Base-by-base conservation (phyloP, 768 basidiomycete genomes). In the Mycena belliarum region DNA sequence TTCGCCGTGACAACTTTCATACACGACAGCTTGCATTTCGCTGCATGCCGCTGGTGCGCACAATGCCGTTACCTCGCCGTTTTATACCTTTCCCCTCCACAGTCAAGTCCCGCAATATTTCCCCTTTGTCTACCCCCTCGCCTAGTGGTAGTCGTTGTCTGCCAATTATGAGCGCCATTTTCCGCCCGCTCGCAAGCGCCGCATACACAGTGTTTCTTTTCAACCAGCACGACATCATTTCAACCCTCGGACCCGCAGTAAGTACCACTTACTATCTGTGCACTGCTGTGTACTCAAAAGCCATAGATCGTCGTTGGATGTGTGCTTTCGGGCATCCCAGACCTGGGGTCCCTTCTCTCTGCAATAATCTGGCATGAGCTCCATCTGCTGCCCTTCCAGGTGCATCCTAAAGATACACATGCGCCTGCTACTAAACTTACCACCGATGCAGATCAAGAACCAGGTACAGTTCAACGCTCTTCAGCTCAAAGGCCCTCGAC, bases 291-390 rank as follows among this genome's bases (percentile, higher is more conserved):
- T 16, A 28, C n/a, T 33, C 2, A 41, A 14, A 6, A 15, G n/a
- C n/a, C n/a, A 45, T 21, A 62, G 60, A 45, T 62, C 32, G 56
- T 44, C 14, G 60, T 62, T 1, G 50, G 43, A 5, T n/a, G 21
- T 29, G 56, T 57, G 2, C 46, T 62, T 9, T 50, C 46, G 14
- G 60, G 60, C 8, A n/a, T 52, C 4, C 50, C 60, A 14, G 56
- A 58, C 20, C 3, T 53, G 6, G 45, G 28, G 20, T 25, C 60
- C 4, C 50, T 62, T 25, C 20, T 58, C 15, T 16, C 28, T 6
- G 63, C 45, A 6, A 6, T 45, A 7, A 26, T 45, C 15, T 63
- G 59, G 59, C 48, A 56, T 18, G 59, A 63, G 25, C 59, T 63
- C 23, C 63, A 63, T 35, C 23, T 63, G 7, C 29, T 57, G 15